Evolutionary conservation across 2,329 filamentous ascomycete species (phyloP).

Genomic region (Aschersonia sp.): DNA sequence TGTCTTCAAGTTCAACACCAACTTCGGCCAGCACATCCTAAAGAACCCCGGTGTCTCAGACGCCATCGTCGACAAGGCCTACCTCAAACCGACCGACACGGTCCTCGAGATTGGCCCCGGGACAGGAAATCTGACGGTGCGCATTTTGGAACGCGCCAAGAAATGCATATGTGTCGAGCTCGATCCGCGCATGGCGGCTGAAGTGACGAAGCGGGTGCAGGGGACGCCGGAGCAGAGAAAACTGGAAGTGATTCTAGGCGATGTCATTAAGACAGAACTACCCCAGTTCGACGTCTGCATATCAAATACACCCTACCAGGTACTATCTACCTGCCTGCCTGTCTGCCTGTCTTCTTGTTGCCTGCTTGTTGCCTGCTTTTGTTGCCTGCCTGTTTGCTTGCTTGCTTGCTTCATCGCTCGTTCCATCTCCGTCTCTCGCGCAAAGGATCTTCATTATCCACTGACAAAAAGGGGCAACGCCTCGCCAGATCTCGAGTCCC

Average conservation of each 20-base stretch:
- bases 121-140: conserved; percentile 76
- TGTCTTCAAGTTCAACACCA: conserved; percentile 94
- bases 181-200: conserved; percentile 91
- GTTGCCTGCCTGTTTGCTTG: not conserved
- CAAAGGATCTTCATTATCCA: not conserved
- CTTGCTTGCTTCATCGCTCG: not conserved
- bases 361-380: not conserved
- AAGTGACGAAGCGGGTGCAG: conserved; percentile 87
- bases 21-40: conserved; percentile 77
- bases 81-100: conserved; percentile 76
- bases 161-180: conserved; percentile 75
- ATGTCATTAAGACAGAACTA: conserved; percentile 71
- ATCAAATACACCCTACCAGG: conserved; percentile 50
- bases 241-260: conserved; percentile 77
- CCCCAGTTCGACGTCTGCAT: conserved; percentile 72
- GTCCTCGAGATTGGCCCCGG: conserved; percentile 89
- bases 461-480: not conserved
- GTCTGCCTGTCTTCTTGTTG: too few species aligned
- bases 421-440: too few species aligned
- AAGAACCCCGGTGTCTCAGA: conserved; percentile 81
- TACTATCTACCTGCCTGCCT: conserved; percentile 11
- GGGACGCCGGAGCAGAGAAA: conserved; percentile 73
- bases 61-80: conserved; percentile 58
- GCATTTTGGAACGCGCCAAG: conserved; percentile 78
- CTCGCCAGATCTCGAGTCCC: conserved; percentile 63